Evolutionary conservation across 345 rosid genomes (phyloP), one percentile per base, ranked within the genome.

Genomic region (Gossypium arboreum): DNA sequence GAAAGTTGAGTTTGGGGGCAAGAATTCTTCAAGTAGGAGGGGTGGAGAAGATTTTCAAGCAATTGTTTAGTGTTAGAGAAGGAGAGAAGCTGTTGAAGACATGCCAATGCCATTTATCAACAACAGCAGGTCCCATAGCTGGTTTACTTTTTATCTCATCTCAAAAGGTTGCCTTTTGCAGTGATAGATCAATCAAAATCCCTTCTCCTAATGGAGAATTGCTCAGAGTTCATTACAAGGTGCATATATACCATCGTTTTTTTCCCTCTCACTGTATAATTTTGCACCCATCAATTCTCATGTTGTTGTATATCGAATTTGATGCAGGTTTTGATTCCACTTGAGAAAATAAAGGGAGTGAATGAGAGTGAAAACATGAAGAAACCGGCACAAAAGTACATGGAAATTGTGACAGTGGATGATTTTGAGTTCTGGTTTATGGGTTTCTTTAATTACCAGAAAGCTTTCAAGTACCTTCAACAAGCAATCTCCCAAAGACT

Each of bases 381-480:
- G 88, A 88, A 82, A 39, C 92, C 94, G 60, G 86, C 94, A 11
- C 83, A 90, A 50, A 90, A 94, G 84, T 90, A 86, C 80, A 79
- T 89, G 27, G 88, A 94, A 79, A 72, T 92, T 24, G 85, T 83
- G 10, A 94, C 97, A 0, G 85, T 81, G 2, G 97, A 94, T 64
- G 75, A 63, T 74, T 92, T 87, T 52, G 97, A 94, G 67, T 94
- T 94, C 90, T 92, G 97, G 97, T 91, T 94, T 67, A 89, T 94
- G 93, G 98, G 98, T 0, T 92, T 94, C 84, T 65, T 85, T 41
- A 92, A 89, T 75, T 80, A 85, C 71, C 89, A 89, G 80, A 94
- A 88, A 80, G 89, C 97, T 72, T 80, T 87, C 77, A 86, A 83
- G 59, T 73, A 75, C 73, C 88, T 93, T 70, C 87, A 86, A 75